Percentiles rank a stretch among this genome's conserved stretches.
Conservation (phyloP, 768 basidiomycete species). For the Podaxis rugospora region DNA sequence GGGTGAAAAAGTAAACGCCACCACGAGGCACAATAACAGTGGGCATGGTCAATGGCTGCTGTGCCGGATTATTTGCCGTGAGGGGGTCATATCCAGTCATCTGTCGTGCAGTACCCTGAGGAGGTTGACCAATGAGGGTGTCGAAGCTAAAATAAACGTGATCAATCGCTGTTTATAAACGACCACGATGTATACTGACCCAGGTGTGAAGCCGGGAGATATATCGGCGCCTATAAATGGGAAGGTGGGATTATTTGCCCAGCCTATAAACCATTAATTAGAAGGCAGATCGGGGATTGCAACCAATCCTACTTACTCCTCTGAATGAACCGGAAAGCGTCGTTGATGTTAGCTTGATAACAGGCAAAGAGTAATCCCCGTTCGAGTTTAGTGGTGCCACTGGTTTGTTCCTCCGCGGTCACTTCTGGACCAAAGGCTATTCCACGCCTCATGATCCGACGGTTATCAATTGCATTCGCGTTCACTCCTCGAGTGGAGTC, state of each 20-base stretch:
- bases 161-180: slow-evolving; percentile 19
- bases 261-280: slow-evolving; percentile 20
- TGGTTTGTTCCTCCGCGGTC: slow-evolving; percentile 29
- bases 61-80: slow-evolving; percentile 18
- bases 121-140: slow-evolving; percentile 38
- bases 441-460: slow-evolving; percentile 43
- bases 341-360: slow-evolving; percentile 36
- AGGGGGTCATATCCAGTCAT: slow-evolving; percentile 28
- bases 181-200: slow-evolving; percentile 16
- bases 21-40: slow-evolving; percentile 41
- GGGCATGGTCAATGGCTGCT: slow-evolving; percentile 26
- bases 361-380: slow-evolving; percentile 44
- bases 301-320: slow-evolving; percentile 21
- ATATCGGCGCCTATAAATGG: slow-evolving; percentile 17
- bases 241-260: slow-evolving; percentile 35
- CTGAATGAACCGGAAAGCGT: slow-evolving; percentile 41
- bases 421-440: slow-evolving; percentile 51
- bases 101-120: slow-evolving; percentile 8
- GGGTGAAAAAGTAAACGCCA: slow-evolving; percentile 52
- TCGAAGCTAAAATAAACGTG: slow-evolving; percentile 35
- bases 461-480: slow-evolving; percentile 20
- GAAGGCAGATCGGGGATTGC: not conserved
- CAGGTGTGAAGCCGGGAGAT: slow-evolving; percentile 8
- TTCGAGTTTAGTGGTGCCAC: slow-evolving; percentile 36
- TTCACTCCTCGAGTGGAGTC: slow-evolving; percentile 19